A percentile compares a stretch with the other conserved stretches of the same genome.
These are phyloP conservation scores for Aspergillus haitiensis DNA, from an alignment of 495 filamentous ascomycete species.

Conservation along the genomic window DNA sequence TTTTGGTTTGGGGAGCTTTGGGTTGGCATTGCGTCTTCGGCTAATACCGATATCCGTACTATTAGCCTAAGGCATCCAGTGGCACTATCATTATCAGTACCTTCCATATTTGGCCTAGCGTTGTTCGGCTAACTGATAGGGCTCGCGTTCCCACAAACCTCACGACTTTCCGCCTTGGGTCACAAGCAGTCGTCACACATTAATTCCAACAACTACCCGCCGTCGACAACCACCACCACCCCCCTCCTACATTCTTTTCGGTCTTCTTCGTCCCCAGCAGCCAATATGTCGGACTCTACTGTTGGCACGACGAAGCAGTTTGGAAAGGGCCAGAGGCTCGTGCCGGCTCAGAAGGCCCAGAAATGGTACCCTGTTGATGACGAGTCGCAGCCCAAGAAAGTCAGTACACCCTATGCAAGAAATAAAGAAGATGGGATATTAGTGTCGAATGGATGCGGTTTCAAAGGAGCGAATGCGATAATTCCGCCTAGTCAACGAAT, in stretches of 20 bases:
- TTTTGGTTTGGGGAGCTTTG: conserved; percentile 31
- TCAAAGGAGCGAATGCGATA: conserved; percentile 38
- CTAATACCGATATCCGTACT: conserved; percentile 16
- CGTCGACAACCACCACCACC: conserved; percentile 45
- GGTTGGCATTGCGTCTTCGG: conserved; percentile 27
- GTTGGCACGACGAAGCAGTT: conserved; percentile 83
- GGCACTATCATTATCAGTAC: conserved; percentile 17
- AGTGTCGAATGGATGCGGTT: conserved; percentile 27
- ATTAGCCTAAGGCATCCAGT: conserved; percentile 21
- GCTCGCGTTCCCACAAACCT: conserved; percentile 41
- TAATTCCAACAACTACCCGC: conserved; percentile 50
- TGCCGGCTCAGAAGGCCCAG: conserved; percentile 88
- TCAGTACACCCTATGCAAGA: conserved; percentile 51
- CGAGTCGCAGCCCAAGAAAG: conserved; percentile 86
- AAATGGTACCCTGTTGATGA: conserved; percentile 99
- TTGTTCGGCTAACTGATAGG: conserved; percentile 40
- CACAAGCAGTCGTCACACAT: conserved; percentile 33
- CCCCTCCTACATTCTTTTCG: conserved; percentile 37
- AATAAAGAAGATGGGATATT: conserved; percentile 14
- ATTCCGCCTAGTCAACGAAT: conserved; percentile 28
- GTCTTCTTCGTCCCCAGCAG: conserved; percentile 47
- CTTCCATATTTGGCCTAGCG: conserved; percentile 37
- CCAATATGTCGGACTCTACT: conserved; percentile 64
- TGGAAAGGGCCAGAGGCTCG: conserved; percentile 91
- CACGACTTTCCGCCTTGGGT: conserved; percentile 36